A percentile compares a stretch with the other conserved stretches of the same genome.
Evolutionary conservation across 192 early-diverging fungal species (phyloP).

Genomic region (Entomortierella beljakovae): DNA sequence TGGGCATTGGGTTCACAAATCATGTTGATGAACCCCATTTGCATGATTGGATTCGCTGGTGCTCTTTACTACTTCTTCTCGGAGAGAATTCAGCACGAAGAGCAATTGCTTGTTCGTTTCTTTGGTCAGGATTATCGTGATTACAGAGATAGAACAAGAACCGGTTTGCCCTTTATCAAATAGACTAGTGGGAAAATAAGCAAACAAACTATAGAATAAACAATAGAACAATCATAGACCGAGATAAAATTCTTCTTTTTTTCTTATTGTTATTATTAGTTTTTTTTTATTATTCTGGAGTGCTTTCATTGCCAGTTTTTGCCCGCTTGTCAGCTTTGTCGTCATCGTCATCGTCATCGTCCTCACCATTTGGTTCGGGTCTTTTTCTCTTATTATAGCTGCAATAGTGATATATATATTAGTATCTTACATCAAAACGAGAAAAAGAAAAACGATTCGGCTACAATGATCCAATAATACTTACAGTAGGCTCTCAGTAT

Average conservation of each 20-base stretch:
- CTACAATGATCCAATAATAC: neutral
- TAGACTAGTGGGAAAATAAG: constrained; percentile 8
- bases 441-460: constrained; percentile 5
- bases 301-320: constrained; percentile 20
- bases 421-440: neutral
- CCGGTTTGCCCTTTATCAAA: constrained; percentile 77
- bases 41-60: constrained; percentile 70
- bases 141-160: constrained; percentile 74
- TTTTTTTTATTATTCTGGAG: constrained; percentile 13
- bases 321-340: constrained; percentile 22
- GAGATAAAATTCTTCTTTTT: neutral
- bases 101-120: constrained; percentile 75
- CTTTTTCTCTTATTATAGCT: constrained; percentile 14
- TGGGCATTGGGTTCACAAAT: constrained; percentile 88
- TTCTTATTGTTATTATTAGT: neutral
- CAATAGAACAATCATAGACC: neutral
- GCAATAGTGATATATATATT: neutral
- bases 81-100: constrained; percentile 83
- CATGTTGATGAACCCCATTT: constrained; percentile 84
- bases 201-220: neutral
- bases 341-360: constrained; percentile 47
- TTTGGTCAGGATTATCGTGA: constrained; percentile 84
- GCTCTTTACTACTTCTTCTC: constrained; percentile 83
- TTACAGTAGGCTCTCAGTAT: constrained; percentile 65
- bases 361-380: constrained; percentile 19